Evolutionary conservation across 192 early-diverging fungal species (phyloP).

Genomic region (Dissophora ornata): DNA sequence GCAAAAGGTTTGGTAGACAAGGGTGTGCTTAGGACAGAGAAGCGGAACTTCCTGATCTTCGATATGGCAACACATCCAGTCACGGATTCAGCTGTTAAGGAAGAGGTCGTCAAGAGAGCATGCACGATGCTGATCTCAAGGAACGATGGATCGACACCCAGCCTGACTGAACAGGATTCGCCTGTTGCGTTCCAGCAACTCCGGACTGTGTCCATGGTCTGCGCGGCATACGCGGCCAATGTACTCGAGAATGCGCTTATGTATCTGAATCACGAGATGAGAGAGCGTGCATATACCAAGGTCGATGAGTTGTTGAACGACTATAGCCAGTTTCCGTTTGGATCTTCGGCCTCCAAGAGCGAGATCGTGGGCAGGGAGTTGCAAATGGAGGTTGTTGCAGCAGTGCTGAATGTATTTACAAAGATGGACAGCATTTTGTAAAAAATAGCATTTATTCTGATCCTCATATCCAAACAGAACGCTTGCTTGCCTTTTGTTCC

Average conservation of each 20-base stretch:
- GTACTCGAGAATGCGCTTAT: slow-evolving; percentile 96
- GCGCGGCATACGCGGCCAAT: slow-evolving; percentile 95
- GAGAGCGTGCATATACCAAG: slow-evolving; percentile 88
- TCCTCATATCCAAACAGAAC: too few relatives aligned
- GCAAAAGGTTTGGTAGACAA: slow-evolving; percentile 99
- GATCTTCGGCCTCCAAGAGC: slow-evolving; percentile 66
- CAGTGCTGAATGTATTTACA: slow-evolving; percentile 87
- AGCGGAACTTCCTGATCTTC: slow-evolving; percentile 94
- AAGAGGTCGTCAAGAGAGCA: slow-evolving; percentile 84
- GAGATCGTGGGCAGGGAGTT: slow-evolving; percentile 67
- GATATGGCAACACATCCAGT: slow-evolving; percentile 99
- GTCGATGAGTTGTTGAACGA: slow-evolving; percentile 93
- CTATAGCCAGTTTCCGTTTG: slow-evolving; percentile 81
- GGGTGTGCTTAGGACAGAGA: slow-evolving; percentile 95
- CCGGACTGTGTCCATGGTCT: slow-evolving; percentile 89
- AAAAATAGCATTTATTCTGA: neutral
- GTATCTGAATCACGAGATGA: slow-evolving; percentile 83
- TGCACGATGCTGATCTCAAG: slow-evolving; percentile 83
- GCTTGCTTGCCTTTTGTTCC: too few relatives aligned
- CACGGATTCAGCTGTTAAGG: slow-evolving; percentile 87
- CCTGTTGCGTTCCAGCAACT: slow-evolving; percentile 67
- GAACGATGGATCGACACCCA: slow-evolving; percentile 66
- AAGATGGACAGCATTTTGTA: slow-evolving; percentile 90
- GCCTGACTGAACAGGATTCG: slow-evolving; percentile 61
- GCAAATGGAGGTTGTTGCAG: slow-evolving; percentile 76